Base-by-base conservation (phyloP, 1,139 yeast species). In the Scheffersomyces illinoinensis region DNA sequence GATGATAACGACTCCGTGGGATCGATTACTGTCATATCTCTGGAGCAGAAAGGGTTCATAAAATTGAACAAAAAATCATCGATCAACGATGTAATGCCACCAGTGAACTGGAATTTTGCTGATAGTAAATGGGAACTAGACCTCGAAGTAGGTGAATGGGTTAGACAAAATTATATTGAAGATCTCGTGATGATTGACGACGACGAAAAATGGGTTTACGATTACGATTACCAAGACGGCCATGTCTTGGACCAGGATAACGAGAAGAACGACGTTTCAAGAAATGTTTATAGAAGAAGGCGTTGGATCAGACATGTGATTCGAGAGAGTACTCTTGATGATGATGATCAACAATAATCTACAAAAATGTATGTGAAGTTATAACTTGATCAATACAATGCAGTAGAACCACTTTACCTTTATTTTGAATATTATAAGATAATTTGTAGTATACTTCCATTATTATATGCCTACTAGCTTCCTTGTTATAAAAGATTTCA, bases 151-250 rank as follows among this genome's bases (percentile, higher is more conserved):
- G 71, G 73, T 47, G 69, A 66, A 5, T 90, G 95, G 95, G 89
- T 87, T 1, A 73, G 74, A 51, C 64, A 69, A 0, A 82, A 84
- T 58, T 75, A 81, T 47, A 75, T 89, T 53, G 68, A 74, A 43
- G 90, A 85, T 61, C 72, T 85, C 55, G 86, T 88, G 10, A 78
- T 77, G 52, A 78, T 88, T 48, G 93, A 89, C 71, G 77, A 83
- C 48, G 91, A 86, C 57, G 89, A 88, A 53, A 90, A 90, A 71
- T 90, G 95, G 95, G 93, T 88, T 20, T 90, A 90, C 69, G 96
- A 90, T 70, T 70, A 71, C 54, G 61, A 58, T 48, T 48, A 20
- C 51, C 51, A 48, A 3, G 56, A 54, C 12, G 21, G 26, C 47
- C 58, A 59, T 26, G 43, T 24, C 8, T 52, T 43, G 10, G 56